A percentile compares a stretch with the other conserved stretches of the same genome.
Conservation (phyloP, 441 rosid genomes). For the Pelargonium hybrid region DNA sequence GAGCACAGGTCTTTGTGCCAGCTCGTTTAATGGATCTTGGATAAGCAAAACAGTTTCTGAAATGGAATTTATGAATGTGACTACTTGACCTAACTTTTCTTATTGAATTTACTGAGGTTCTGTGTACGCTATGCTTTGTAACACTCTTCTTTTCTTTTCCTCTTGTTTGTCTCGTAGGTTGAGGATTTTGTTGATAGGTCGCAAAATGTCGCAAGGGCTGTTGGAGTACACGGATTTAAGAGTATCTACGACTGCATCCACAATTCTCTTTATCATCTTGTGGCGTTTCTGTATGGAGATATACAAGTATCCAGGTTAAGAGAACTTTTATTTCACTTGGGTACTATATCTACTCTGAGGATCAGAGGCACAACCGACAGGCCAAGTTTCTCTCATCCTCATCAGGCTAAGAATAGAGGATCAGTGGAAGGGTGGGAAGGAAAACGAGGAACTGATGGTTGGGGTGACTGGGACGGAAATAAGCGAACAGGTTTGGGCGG, state of each 20-base stretch:
- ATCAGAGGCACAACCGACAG: neutral
- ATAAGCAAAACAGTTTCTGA: conserved; percentile 24
- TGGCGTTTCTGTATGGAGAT: conserved; percentile 24
- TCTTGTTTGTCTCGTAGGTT: conserved; percentile 22
- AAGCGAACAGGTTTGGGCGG: neutral
- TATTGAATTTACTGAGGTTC: neutral
- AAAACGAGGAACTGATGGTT: conserved; percentile 2
- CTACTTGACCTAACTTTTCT: neutral
- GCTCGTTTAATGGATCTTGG: conserved; percentile 37
- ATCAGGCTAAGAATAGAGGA: conserved; percentile 14
- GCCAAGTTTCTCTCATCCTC: neutral
- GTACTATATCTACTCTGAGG: neutral
- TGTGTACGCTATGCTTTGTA: neutral
- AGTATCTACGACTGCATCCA: conserved; percentile 28
- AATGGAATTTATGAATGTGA: conserved; percentile 21
- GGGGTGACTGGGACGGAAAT: neutral
- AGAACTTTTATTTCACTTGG: conserved; percentile 22
- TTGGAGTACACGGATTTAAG: conserved; percentile 24
- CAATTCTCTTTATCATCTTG: conserved; percentile 20
- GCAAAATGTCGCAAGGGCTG: conserved; percentile 39
- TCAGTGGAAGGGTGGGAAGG: neutral
- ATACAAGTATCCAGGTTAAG: conserved; percentile 12
- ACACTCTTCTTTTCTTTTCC: neutral
- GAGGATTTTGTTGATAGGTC: conserved; percentile 36
- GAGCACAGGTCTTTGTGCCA: conserved; percentile 40